Conservation (phyloP, 75 land plant genomes). For the Sequoiadendron giganteum region DNA sequence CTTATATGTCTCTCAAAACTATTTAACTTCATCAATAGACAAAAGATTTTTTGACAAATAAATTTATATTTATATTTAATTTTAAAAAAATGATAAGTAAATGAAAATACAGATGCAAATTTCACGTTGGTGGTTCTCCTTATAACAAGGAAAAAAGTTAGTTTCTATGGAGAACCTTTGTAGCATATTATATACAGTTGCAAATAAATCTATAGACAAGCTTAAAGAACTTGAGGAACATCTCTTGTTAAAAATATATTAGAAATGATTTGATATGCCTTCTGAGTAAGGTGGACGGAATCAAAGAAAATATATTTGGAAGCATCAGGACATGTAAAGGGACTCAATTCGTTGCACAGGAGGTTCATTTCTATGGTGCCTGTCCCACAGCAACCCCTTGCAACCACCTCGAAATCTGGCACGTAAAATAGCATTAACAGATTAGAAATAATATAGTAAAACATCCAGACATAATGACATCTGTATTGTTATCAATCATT, state of each 20-base stretch:
- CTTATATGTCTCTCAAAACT: too few relatives aligned
- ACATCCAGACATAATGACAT: neutral
- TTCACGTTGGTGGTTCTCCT: too few relatives aligned
- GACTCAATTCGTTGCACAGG: conserved; percentile 16
- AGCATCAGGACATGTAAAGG: conserved; percentile 23
- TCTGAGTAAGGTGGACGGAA: conserved; percentile 18
- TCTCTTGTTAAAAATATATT: neutral
- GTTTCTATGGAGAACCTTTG: too few relatives aligned
- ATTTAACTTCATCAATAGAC: too few relatives aligned
- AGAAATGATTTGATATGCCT: conserved; percentile 12
- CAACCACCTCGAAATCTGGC: conserved; percentile 15
- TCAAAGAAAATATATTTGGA: conserved; percentile 24
- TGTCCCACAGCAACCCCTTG: conserved; percentile 27
- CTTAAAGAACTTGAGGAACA: neutral
- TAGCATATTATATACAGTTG: too few relatives aligned
- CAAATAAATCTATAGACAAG: too few relatives aligned
- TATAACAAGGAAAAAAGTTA: too few relatives aligned
- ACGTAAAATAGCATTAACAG: neutral
- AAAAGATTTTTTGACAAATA: too few relatives aligned
- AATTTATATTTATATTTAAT: too few relatives aligned
- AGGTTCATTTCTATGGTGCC: neutral
- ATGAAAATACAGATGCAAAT: too few relatives aligned
- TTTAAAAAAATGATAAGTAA: too few relatives aligned
- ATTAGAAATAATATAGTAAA: neutral
- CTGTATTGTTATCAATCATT: too few relatives aligned